These are phyloP conservation scores for Aristolochia fimbriata DNA, from an alignment of 164 flowering plant species.

Conservation along the genomic window DNA sequence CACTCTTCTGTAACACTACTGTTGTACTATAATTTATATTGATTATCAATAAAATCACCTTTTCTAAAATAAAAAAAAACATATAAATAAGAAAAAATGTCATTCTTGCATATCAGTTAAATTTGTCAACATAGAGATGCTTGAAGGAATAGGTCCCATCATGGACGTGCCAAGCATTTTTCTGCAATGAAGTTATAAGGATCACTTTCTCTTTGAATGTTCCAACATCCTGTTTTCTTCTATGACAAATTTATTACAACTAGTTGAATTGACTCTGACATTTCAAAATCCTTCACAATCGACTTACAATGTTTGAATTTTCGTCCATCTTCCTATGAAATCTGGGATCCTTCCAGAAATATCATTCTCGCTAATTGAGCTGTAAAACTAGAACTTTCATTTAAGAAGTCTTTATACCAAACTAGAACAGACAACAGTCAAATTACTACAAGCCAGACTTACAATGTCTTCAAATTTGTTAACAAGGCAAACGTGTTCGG, in stretches of 20 bases:
- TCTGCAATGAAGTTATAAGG: slow-evolving; percentile 23
- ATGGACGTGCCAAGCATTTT: slow-evolving; percentile 76
- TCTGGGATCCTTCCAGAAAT: slow-evolving; percentile 74
- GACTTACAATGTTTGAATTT: slow-evolving; percentile 49
- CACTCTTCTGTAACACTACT: too few species aligned
- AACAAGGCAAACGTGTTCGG: slow-evolving; percentile 40
- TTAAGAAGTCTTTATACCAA: not conserved
- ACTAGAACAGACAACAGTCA: not conserved
- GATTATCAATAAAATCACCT: too few species aligned
- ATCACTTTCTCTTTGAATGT: not conserved
- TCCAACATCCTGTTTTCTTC: too few species aligned
- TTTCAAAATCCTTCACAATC: too few species aligned
- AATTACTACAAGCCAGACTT: slow-evolving; percentile 15
- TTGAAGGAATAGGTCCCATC: slow-evolving; percentile 79
- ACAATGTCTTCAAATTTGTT: slow-evolving; percentile 48
- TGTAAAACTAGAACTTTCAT: slow-evolving; percentile 31
- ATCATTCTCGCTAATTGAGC: slow-evolving; percentile 64
- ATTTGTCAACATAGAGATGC: slow-evolving; percentile 37
- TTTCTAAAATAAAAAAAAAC: too few species aligned
- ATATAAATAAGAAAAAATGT: too few species aligned
- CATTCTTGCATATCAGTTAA: slow-evolving; percentile 44
- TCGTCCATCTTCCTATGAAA: slow-evolving; percentile 73
- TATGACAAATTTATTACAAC: too few species aligned
- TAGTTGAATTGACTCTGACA: too few species aligned
- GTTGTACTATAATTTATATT: too few species aligned